Conservation (phyloP, 2,329 filamentous ascomycete genomes). For the Aureobasidium namibiae region DNA sequence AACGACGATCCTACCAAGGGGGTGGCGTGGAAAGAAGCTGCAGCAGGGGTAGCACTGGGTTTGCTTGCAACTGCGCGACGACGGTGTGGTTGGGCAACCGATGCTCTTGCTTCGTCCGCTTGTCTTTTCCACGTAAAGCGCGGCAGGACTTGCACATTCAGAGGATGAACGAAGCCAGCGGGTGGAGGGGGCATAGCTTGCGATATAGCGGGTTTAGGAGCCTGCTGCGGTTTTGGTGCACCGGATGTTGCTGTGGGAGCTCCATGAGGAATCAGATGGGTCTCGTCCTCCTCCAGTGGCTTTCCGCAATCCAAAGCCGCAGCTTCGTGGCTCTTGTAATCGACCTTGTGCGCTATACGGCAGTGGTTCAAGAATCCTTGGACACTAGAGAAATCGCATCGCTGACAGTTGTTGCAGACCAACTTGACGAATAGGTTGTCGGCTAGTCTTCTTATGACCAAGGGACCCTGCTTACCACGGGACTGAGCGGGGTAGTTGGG, state of each 20-base stretch:
- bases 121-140: conserved; percentile 16
- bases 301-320: conserved; percentile 83
- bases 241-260: conserved; percentile 4
- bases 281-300: conserved; percentile 63
- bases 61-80: neutral
- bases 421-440: conserved; percentile 84
- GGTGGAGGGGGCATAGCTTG: neutral
- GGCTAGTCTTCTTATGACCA: conserved; percentile 70
- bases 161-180: conserved; percentile 12
- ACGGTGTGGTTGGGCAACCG: neutral
- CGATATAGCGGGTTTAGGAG: neutral
- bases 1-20: conserved; percentile 11
- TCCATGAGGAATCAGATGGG: conserved; percentile 14
- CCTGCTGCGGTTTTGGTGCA: conserved; percentile 10
- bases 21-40: neutral
- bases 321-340: conserved; percentile 93
- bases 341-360: conserved; percentile 85
- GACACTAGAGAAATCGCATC: conserved; percentile 89
- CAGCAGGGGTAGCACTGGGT: neutral
- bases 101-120: conserved; percentile 7
- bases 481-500: conserved; percentile 61
- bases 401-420: conserved; percentile 75
- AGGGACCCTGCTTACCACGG: conserved; percentile 65
- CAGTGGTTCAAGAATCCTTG: conserved; percentile 99
- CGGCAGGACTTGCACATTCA: conserved; percentile 14